Evolutionary conservation across 2,329 filamentous ascomycete genomes (phyloP), one percentile per base, ranked within the genome.

Genomic region (Rhexocercosporidium sp.): DNA sequence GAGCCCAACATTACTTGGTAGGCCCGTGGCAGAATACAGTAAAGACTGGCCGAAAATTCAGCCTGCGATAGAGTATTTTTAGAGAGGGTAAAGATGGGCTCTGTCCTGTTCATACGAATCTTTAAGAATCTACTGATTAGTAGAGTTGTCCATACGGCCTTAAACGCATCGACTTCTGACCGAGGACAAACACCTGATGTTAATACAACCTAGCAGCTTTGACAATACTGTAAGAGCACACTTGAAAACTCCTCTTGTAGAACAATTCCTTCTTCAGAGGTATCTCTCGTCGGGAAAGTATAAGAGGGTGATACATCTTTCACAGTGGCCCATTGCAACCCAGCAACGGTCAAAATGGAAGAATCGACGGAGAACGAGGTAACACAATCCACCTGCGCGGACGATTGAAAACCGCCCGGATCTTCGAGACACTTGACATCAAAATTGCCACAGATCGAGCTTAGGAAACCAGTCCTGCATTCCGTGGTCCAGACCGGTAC

Each of bases 401-500:
- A 56, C 9, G 53, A 20, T n/a, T 20, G 18, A 11, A 37, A 56
- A 37, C 11, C n/a, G 5, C 9, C n/a, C 3, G 59, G 44, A 16
- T 47, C 44, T 22, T 51, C n/a, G 29, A 56, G 9, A 22, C 14
- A 1, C 1, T 4, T 4, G 31, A 22, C 12, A 37, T 56, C 29
- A 20, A 37, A 56, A 12, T 22, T 0, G 29, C 53, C 53, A 37
- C 18, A 56, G 4, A 1, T 11, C 0, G 0, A 7, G 29, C 1
- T n/a, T 12, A 37, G 9, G 12, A 56, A 56, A 7, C 53, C 29
- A 9, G 9, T 5, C 11, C 22, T 9, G 44, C 8, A 11, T 47
- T 25, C 5, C 20, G 44, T 20, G 11, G 7, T 49, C 66, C 66
- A 67, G 34, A 62, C 66, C 6, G 62, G 61, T 3, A 16, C 25